These are phyloP conservation scores for Vachellia pachyceras DNA, from an alignment of 306 rosid species.

Conservation along the genomic window DNA sequence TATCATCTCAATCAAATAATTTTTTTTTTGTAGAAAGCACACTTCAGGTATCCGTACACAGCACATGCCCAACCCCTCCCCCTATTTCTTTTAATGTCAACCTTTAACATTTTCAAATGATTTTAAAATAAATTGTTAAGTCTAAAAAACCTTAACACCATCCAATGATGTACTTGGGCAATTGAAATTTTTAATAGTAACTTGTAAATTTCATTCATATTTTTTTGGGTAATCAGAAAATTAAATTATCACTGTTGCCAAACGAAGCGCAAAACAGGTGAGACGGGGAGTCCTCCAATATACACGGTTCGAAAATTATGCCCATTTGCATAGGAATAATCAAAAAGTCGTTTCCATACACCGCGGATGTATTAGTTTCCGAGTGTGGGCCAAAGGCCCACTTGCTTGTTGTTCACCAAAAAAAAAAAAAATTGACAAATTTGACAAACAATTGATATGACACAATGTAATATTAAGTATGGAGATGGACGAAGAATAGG, in stretches of 20 bases:
- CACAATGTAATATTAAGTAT: constrained; percentile 27
- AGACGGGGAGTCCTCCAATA: neutral
- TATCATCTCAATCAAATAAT: neutral
- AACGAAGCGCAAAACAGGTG: neutral
- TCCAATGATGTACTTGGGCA: neutral
- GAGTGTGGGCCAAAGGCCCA: too few relatives aligned
- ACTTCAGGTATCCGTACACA: neutral
- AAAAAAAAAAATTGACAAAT: neutral
- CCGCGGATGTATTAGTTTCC: neutral
- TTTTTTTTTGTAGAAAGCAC: neutral
- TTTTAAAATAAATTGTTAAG: too few relatives aligned
- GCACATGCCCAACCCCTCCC: neutral
- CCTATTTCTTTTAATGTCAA: neutral
- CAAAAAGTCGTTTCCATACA: neutral
- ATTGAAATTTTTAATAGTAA: too few relatives aligned
- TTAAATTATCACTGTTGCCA: neutral
- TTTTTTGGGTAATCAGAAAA: too few relatives aligned
- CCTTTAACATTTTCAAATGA: neutral
- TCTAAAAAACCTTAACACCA: too few relatives aligned
- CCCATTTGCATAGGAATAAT: neutral
- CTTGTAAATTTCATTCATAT: too few relatives aligned
- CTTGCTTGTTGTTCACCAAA: too few relatives aligned
- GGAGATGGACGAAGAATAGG: constrained; percentile 47
- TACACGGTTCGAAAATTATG: neutral
- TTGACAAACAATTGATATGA: constrained; percentile 21